phyloP scores from a whole-genome alignment of 2,329 filamentous ascomycete genomes.

The Periconia macrospinosa region DNA sequence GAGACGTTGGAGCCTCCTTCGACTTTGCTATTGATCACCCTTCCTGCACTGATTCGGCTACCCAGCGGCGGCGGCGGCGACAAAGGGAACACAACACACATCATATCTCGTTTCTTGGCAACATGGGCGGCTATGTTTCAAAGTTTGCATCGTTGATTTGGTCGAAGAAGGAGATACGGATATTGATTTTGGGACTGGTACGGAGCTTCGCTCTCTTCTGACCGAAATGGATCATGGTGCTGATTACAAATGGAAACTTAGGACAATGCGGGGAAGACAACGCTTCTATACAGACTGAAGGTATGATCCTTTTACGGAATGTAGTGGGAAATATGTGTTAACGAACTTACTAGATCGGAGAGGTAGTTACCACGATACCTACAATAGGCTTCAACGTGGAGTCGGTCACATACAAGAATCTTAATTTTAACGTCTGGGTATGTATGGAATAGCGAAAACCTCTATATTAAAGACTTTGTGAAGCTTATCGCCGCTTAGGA shows the following conservation, averaged over 20 bases:
- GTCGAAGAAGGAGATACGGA: conserved; percentile 97
- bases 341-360: conserved; percentile 71
- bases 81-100: conserved; percentile 3
- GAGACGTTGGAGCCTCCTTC: background rate
- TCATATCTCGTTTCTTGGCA: conserved; percentile 11
- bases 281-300: conserved; percentile 93
- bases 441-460: conserved; percentile 27
- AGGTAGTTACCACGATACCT: conserved; percentile 98
- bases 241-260: conserved; percentile 26
- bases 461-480: background rate
- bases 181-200: conserved; percentile 92
- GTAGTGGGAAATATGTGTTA: background rate
- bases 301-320: conserved; percentile 49
- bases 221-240: conserved; percentile 3
- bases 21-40: background rate
- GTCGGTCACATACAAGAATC: conserved; percentile 95
- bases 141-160: conserved; percentile 52
- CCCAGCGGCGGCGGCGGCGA: background rate
- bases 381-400: conserved; percentile 99
- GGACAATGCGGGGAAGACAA: conserved; percentile 50
- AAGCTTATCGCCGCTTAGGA: conserved; percentile 57
- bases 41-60: background rate
- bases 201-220: conserved; percentile 33
- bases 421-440: conserved; percentile 99
- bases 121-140: conserved; percentile 37